phyloP scores from a whole-genome alignment of 2,329 filamentous ascomycete genomes.

The Leptographium galeiforme region DNA sequence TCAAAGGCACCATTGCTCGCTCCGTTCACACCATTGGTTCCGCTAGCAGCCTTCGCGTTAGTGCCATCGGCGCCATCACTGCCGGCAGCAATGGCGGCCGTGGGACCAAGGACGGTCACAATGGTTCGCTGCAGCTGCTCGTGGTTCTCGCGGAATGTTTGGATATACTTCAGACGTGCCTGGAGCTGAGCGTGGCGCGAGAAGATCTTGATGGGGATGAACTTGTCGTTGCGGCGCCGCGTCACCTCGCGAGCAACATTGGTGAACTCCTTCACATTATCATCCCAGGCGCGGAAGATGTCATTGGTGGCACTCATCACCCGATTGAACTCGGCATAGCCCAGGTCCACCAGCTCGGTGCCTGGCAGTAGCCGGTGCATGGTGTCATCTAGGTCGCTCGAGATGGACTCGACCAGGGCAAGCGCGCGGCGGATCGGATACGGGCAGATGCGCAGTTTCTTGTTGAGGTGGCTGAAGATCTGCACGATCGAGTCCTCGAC shows the following conservation, averaged over 20 bases:
- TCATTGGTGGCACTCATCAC: slow-evolving; percentile 73
- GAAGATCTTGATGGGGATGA: slow-evolving; percentile 93
- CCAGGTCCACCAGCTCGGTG: slow-evolving; percentile 77
- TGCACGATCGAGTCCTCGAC: slow-evolving; percentile 77
- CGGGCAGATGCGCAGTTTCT: slow-evolving; percentile 90
- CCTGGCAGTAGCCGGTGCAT: slow-evolving; percentile 79
- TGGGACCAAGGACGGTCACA: slow-evolving; percentile 69
- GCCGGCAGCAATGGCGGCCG: slow-evolving; percentile 22
- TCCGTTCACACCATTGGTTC: slow-evolving; percentile 47
- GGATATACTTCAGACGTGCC: slow-evolving; percentile 82
- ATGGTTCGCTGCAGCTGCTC: slow-evolving; percentile 96
- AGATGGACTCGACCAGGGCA: slow-evolving; percentile 93
- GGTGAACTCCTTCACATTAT: slow-evolving; percentile 93
- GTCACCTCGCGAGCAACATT: slow-evolving; percentile 94
- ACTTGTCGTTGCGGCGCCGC: slow-evolving; percentile 86
- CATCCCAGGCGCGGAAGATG: slow-evolving; percentile 90
- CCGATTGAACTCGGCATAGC: slow-evolving; percentile 77
- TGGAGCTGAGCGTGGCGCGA: slow-evolving; percentile 82
- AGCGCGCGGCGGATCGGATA: slow-evolving; percentile 88
- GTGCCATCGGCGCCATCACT: slow-evolving; percentile 42
- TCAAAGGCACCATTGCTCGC: slow-evolving; percentile 57
- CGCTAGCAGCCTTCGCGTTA: slow-evolving; percentile 37
- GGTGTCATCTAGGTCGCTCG: slow-evolving; percentile 75
- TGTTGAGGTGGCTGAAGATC: slow-evolving; percentile 92
- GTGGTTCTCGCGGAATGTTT: slow-evolving; percentile 90